These are phyloP conservation scores for Cryptomeria japonica DNA, from an alignment of 75 land plant genomes.

Conservation along the genomic window DNA sequence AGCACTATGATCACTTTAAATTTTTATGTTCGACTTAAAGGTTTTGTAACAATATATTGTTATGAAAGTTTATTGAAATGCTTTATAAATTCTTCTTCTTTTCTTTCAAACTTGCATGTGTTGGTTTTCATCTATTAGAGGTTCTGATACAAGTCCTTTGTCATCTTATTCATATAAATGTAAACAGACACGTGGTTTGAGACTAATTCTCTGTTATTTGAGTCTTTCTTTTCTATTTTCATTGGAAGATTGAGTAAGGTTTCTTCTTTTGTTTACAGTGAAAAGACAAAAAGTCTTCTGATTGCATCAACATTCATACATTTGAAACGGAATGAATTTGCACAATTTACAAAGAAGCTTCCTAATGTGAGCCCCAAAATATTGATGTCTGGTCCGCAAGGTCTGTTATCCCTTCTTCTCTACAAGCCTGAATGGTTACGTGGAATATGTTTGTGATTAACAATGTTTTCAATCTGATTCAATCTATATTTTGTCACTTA, in stretches of 20 bases:
- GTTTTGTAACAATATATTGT: constrained; percentile 35
- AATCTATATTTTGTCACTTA: neutral
- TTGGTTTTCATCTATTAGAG: neutral
- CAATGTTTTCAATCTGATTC: neutral
- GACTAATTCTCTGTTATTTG: neutral
- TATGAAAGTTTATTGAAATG: no score
- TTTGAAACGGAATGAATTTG: constrained; percentile 56
- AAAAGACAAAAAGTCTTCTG: constrained; percentile 67
- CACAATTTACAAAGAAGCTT: constrained; percentile 52
- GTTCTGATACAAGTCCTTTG: neutral
- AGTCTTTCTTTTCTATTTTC: neutral
- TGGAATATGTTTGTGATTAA: neutral
- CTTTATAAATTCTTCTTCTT: neutral
- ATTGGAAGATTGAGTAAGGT: neutral
- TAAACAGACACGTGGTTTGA: no score
- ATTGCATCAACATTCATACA: constrained; percentile 60
- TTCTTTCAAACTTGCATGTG: neutral
- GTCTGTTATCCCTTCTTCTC: constrained; percentile 12
- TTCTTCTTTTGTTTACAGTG: constrained; percentile 38
- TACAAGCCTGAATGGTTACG: neutral
- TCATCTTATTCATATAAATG: neutral
- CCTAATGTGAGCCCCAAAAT: constrained; percentile 17
- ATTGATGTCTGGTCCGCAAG: neutral
- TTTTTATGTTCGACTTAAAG: neutral
- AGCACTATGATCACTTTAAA: no score